A percentile compares a stretch with the other conserved stretches of the same genome.
Conservation (phyloP, 2,329 filamentous ascomycete genomes). For the Mycosphaerella arachidis region DNA sequence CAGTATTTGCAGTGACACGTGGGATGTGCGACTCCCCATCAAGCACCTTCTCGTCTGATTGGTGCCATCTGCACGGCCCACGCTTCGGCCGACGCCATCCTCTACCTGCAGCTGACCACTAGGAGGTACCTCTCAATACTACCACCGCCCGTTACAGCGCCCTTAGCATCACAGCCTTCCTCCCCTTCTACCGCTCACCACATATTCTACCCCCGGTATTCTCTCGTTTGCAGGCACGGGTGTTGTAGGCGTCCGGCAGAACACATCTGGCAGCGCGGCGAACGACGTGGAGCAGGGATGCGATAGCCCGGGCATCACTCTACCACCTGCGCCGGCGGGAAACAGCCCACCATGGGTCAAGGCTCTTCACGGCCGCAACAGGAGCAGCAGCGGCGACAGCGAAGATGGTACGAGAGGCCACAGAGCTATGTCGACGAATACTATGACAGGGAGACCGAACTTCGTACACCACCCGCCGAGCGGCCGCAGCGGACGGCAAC, state of each 20-base stretch:
- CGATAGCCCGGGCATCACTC: conserved; percentile 2
- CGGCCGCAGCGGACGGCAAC: background rate
- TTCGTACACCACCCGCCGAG: background rate
- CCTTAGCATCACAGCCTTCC: background rate
- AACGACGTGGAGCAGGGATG: conserved; percentile 2
- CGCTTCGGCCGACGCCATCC: background rate
- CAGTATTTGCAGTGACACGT: background rate
- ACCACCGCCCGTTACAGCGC: background rate
- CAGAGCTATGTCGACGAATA: background rate
- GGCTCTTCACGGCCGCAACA: conserved; percentile 27
- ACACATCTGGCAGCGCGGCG: background rate
- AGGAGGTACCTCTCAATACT: background rate
- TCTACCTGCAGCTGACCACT: background rate
- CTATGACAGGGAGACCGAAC: background rate
- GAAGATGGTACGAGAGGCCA: background rate
- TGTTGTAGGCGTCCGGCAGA: background rate
- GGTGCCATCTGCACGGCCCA: background rate
- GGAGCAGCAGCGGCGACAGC: conserved; percentile 5
- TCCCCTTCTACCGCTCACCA: background rate
- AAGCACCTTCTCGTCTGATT: background rate
- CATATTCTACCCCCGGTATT: background rate
- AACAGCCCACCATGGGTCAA: conserved; percentile 29
- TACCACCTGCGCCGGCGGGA: conserved; percentile 1
- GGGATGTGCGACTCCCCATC: background rate
- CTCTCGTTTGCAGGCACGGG: background rate